Evolutionary conservation across 495 filamentous ascomycete species (phyloP), one percentile per base, ranked within the genome.

Genomic region (Filosporella fistucella): DNA sequence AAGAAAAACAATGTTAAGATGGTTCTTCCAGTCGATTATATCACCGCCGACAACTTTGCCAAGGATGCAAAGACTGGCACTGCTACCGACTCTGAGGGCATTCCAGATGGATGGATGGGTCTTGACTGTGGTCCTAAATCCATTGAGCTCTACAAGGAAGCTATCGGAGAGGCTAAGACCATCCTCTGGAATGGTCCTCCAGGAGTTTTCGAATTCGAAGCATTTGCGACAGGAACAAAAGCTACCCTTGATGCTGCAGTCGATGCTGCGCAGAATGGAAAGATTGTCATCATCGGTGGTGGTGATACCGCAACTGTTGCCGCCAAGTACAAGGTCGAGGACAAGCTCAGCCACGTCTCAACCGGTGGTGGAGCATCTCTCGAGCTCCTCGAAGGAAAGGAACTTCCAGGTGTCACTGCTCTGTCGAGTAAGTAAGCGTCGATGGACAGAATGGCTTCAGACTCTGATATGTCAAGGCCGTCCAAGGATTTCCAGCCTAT

Each of bases 161-260:
- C 89, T 43, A 97, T 99, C 60, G 76, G 71, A 47, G 76, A 86
- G 57, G 80, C 94, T 37, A 85, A 96, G 80, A 99, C 93, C 39
- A 97, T 97, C 72, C 87, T 99, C 39, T 99, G 93, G 93, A 99
- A 99, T 76, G 93, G 88, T 32, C 93, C 93, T 37, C 81, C 90
- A 12, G 93, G 93, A 62, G 93, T 99, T 48, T 99, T 97, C 62
- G 93, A 99, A 78, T 79, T 99, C 54, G 88, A 97, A 61, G 80
- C 84, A 54, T 99, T 99, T 67, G 88, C 89, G 55, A 82, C 76
- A 20, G 93, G 87, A 51, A 97, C 93, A 54, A 91, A 95, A 81
- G 74, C 78, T 38, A 93, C 88, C 17, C 81, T 97, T 56, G 84
- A 96, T 57, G 88, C 86, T 40, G 88, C 82, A 21, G 89, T 96